Evolutionary conservation across 805 yeast genomes (phyloP).

Genomic region (Spathaspora passalidarum): DNA sequence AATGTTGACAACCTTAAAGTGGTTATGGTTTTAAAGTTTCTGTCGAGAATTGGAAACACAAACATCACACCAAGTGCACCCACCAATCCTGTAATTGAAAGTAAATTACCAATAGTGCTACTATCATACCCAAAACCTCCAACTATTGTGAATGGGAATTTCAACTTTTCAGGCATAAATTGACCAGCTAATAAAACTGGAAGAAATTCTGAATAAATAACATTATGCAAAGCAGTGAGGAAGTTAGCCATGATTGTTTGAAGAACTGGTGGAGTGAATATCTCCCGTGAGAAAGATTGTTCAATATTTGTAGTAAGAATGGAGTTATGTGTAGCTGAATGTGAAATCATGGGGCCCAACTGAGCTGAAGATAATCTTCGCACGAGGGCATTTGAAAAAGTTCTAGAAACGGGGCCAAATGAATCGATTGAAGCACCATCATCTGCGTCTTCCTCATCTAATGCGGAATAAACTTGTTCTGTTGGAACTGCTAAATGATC

Average conservation of each 20-base stretch:
- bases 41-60: conserved; percentile 50
- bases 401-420: conserved; percentile 12
- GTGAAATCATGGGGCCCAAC: conserved; percentile 10
- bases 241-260: conserved; percentile 36
- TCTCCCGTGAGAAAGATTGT: conserved; percentile 17
- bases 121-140: conserved; percentile 55
- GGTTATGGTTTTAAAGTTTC: conserved; percentile 42
- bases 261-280: conserved; percentile 28
- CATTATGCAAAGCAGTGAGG: conserved; percentile 43
- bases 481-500: background rate
- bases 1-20: conserved; percentile 40
- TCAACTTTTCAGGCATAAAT: conserved; percentile 20
- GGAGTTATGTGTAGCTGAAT: conserved; percentile 5
- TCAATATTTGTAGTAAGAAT: conserved; percentile 9
- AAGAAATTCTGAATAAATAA: conserved; percentile 51
- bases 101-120: conserved; percentile 46
- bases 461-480: background rate
- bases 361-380: conserved; percentile 16
- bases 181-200: conserved; percentile 51
- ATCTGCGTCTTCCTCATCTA: conserved; percentile 13
- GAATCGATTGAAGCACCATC: conserved; percentile 9
- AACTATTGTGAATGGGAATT: conserved; percentile 45
- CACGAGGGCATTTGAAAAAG: conserved; percentile 19
- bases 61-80: conserved; percentile 50
- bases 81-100: conserved; percentile 52